phyloP scores from a whole-genome alignment of 768 basidiomycete genomes.

The Kockovaella imperatae region DNA sequence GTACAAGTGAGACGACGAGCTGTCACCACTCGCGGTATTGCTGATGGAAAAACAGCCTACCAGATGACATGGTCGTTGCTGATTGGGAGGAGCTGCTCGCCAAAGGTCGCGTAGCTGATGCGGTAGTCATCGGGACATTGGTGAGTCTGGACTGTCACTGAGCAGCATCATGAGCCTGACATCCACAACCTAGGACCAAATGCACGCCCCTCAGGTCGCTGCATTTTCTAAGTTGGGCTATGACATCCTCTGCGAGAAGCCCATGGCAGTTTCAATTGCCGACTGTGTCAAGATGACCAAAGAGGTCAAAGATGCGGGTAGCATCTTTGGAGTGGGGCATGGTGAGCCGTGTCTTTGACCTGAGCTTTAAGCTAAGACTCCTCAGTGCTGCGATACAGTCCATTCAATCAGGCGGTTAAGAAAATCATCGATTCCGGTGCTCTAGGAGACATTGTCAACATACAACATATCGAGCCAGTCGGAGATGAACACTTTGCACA shows the following conservation, averaged over 20 bases:
- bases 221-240: not conserved
- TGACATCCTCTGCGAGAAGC: constrained; percentile 32
- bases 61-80: constrained; percentile 61
- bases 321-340: constrained; percentile 81
- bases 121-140: constrained; percentile 65
- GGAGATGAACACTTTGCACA: constrained; percentile 82
- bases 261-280: constrained; percentile 68
- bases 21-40: no score
- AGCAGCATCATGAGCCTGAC: not conserved
- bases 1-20: constrained; percentile 41
- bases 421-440: constrained; percentile 61
- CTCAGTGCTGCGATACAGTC: constrained; percentile 76
- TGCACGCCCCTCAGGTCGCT: not conserved
- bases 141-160: constrained; percentile 1
- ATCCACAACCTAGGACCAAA: constrained; percentile 45
- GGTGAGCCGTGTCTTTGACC: constrained; percentile 49
- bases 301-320: constrained; percentile 59
- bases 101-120: constrained; percentile 72
- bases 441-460: constrained; percentile 72
- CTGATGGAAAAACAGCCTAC: constrained; percentile 51
- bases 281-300: constrained; percentile 70
- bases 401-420: constrained; percentile 65
- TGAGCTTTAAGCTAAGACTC: not conserved
- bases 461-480: constrained; percentile 76
- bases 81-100: constrained; percentile 64